Conservation (phyloP, 2,329 filamentous ascomycete genomes). For the Colletotrichum neosansevieriae region DNA sequence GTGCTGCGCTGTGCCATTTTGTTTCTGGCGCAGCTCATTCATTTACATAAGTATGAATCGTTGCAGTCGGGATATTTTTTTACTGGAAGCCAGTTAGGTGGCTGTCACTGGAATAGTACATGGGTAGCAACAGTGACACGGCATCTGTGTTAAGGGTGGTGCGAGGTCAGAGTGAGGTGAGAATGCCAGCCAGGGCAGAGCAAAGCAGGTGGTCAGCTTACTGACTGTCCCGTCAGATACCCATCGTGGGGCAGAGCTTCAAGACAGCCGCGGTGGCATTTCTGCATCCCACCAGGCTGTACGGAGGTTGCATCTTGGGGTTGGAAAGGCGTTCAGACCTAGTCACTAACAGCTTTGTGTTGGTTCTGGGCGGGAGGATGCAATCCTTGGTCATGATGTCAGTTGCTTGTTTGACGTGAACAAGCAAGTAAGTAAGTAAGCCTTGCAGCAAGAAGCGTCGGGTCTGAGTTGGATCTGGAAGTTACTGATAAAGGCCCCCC, state of each 20-base stretch:
- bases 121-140: conserved; percentile 4
- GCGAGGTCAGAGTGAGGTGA: conserved; percentile 11
- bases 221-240: background rate
- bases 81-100: background rate
- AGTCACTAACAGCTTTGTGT: background rate
- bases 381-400: conserved; percentile 9
- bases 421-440: background rate
- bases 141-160: background rate
- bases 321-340: background rate
- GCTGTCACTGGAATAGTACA: background rate
- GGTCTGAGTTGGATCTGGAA: no score
- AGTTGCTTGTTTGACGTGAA: background rate
- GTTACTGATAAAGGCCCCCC: no score
- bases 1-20: conserved; percentile 4
- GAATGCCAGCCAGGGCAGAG: background rate
- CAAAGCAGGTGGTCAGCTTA: conserved; percentile 6
- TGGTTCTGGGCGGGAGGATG: background rate
- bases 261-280: background rate
- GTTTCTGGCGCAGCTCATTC: no score
- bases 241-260: background rate
- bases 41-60: background rate
- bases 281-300: background rate
- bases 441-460: background rate
- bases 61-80: background rate
- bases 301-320: conserved; percentile 2